Evolutionary conservation across 2,329 filamentous ascomycete genomes (phyloP).

Genomic region (Aspergillus sp.): DNA sequence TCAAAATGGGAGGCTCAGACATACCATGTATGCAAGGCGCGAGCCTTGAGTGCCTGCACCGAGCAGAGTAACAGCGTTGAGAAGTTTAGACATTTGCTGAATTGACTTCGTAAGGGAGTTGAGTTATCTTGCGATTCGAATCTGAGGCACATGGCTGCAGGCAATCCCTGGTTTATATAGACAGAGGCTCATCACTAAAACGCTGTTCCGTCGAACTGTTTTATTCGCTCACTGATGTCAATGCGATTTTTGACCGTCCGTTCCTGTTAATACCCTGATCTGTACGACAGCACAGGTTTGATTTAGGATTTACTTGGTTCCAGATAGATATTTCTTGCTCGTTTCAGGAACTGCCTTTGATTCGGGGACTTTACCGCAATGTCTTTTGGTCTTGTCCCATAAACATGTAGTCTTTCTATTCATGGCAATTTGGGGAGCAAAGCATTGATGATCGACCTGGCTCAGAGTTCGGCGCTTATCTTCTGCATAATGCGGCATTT

Average conservation of each 20-base stretch:
- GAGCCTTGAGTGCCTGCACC: slow-evolving; percentile 12
- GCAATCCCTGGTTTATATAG: not conserved
- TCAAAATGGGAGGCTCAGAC: not conserved
- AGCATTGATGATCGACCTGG: too few species aligned
- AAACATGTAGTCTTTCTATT: not conserved
- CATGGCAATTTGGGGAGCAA: not conserved
- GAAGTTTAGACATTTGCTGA: not conserved
- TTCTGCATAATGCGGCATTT: too few species aligned
- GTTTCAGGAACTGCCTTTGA: not conserved
- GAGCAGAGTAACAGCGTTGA: slow-evolving; percentile 6
- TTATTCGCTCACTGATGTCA: too few species aligned
- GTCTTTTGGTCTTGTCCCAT: not conserved
- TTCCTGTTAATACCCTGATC: too few species aligned
- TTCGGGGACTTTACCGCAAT: not conserved
- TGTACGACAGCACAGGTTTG: not conserved
- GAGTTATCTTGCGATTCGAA: too few species aligned
- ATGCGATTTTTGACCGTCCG: too few species aligned
- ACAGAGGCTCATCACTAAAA: not conserved
- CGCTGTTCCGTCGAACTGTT: too few species aligned
- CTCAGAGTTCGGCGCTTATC: too few species aligned
- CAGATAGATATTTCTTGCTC: not conserved
- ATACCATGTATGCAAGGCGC: slow-evolving; percentile 13
- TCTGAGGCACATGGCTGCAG: not conserved
- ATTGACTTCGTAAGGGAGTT: too few species aligned
- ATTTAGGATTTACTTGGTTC: not conserved